A percentile compares a stretch with the other conserved stretches of the same genome.
Evolutionary conservation across 2,329 filamentous ascomycete genomes (phyloP).

Genomic region (Microsporum audouinii): DNA sequence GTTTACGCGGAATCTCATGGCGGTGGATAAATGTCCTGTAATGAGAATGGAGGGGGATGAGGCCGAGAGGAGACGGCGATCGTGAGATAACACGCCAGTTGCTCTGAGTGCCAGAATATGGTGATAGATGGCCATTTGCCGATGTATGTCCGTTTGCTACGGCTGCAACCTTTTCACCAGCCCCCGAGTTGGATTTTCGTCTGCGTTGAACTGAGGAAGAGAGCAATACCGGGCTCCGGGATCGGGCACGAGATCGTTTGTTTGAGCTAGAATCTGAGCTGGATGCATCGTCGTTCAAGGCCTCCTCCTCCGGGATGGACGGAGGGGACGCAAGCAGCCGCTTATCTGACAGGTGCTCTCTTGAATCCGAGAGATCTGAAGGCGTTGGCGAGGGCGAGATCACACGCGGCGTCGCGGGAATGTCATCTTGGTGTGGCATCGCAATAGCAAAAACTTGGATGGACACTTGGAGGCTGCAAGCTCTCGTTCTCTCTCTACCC

Average conservation of each 20-base stretch:
- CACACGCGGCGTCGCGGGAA: constrained; percentile 73
- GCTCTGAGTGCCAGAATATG: constrained; percentile 44
- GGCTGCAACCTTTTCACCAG: constrained; percentile 36
- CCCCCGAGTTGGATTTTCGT: constrained; percentile 42
- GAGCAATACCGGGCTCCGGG: constrained; percentile 52
- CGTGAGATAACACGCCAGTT: constrained; percentile 84
- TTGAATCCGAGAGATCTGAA: constrained; percentile 36
- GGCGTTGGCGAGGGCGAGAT: constrained; percentile 79
- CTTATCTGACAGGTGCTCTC: constrained; percentile 49
- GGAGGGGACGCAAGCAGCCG: constrained; percentile 48
- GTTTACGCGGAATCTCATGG: constrained; percentile 90
- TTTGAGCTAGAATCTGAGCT: constrained; percentile 43
- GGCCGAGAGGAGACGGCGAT: constrained; percentile 79
- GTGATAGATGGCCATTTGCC: constrained; percentile 59
- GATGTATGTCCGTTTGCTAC: constrained; percentile 29
- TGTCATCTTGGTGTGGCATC: constrained; percentile 42
- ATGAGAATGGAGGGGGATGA: constrained; percentile 89
- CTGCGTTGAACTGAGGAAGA: constrained; percentile 31
- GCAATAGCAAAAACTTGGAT: constrained; percentile 13
- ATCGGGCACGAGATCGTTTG: constrained; percentile 54
- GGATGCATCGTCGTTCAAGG: constrained; percentile 43
- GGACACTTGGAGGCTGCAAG: not conserved
- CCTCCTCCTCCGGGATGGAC: constrained; percentile 49
- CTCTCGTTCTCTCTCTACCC: not conserved
- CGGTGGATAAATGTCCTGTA: constrained; percentile 90